Conservation (phyloP, 148 eudicot genomes). For the Rhododendron henanense region DNA sequence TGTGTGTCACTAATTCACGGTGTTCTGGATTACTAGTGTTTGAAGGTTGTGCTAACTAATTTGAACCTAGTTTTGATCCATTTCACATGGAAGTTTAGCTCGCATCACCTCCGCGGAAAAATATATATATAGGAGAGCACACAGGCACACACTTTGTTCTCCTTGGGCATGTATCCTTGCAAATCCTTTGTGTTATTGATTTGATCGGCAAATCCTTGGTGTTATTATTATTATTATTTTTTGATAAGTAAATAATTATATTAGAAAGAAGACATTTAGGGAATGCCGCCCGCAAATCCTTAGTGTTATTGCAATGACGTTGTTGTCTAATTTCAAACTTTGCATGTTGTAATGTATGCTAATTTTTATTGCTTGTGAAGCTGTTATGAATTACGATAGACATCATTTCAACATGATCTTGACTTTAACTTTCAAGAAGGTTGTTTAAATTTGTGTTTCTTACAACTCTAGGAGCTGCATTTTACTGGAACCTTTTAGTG, state of each 20-base stretch:
- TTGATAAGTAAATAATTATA: too few relatives aligned
- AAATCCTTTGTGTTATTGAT: too few relatives aligned
- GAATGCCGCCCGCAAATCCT: background rate
- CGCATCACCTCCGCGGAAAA: background rate
- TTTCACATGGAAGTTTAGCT: background rate
- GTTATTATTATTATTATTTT: background rate
- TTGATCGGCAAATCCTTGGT: background rate
- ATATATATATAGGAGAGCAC: background rate
- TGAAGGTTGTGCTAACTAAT: background rate
- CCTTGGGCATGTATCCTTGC: too few relatives aligned
- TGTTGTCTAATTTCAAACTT: background rate
- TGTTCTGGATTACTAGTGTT: background rate
- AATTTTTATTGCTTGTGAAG: background rate
- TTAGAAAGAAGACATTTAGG: too few relatives aligned
- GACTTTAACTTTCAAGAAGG: background rate
- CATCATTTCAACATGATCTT: background rate
- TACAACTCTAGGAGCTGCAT: background rate
- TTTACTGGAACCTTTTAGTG: background rate
- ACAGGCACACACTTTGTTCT: background rate
- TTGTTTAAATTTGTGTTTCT: background rate
- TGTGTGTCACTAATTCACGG: background rate
- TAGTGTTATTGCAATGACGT: background rate
- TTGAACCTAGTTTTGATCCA: background rate
- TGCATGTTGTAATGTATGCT: background rate
- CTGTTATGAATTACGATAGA: background rate